These are phyloP conservation scores for Coemansia sp. DNA, from an alignment of 192 early-diverging fungal genomes.

Conservation along the genomic window DNA sequence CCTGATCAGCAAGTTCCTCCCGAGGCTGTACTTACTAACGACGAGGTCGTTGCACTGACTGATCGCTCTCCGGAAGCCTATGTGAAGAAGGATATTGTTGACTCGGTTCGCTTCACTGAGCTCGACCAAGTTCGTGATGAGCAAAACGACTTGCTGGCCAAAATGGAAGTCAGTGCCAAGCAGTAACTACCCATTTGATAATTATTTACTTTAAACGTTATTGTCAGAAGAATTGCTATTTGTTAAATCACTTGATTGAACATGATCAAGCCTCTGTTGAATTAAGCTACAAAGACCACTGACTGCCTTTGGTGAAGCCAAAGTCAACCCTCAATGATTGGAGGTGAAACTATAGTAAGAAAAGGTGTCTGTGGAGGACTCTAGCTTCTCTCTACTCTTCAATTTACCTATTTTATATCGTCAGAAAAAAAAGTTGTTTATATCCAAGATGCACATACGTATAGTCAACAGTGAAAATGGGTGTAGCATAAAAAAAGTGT, in stretches of 20 bases:
- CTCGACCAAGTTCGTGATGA: conserved; percentile 30
- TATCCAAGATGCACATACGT: too few relatives aligned
- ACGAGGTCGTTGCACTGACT: conserved; percentile 34
- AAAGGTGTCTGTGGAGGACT: neutral
- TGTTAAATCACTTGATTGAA: too few relatives aligned
- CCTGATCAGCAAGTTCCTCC: conserved; percentile 27
- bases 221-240: neutral
- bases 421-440: too few relatives aligned
- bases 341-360: neutral
- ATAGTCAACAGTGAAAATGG: too few relatives aligned
- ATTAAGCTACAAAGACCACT: neutral
- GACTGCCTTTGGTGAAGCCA: neutral
- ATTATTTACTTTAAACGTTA: neutral
- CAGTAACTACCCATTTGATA: neutral
- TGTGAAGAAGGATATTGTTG: conserved; percentile 1
- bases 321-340: neutral
- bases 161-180: conserved; percentile 14
- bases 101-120: conserved; percentile 24
- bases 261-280: too few relatives aligned
- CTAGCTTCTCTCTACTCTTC: too few relatives aligned
- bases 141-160: conserved; percentile 48
- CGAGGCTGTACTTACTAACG: conserved; percentile 30
- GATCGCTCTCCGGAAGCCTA: conserved; percentile 46
- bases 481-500: too few relatives aligned
- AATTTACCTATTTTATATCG: too few relatives aligned